Evolutionary conservation across 192 early-diverging fungal genomes (phyloP).

Genomic region (Chytriomyces sp.): DNA sequence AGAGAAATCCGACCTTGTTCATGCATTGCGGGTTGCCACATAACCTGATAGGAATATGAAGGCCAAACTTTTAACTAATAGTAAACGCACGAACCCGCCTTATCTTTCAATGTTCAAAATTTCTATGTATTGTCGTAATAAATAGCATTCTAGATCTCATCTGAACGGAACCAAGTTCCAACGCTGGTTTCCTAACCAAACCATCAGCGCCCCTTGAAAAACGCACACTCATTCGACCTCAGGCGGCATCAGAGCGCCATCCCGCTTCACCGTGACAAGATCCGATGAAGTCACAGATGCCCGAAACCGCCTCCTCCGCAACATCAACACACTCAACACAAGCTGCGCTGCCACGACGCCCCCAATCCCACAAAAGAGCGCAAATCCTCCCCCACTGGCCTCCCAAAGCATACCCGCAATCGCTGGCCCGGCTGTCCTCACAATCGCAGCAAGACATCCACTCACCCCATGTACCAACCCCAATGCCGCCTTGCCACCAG

Average conservation of each 20-base stretch:
- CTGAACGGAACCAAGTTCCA: background rate
- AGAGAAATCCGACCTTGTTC: too few relatives aligned
- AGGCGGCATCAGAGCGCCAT: background rate
- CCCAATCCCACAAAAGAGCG: conserved; percentile 32
- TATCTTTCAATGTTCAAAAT: background rate
- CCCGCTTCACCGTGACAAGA: too few relatives aligned
- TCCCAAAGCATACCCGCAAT: conserved; percentile 36
- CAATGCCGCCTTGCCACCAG: conserved; percentile 12
- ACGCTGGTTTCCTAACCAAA: background rate
- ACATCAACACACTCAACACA: conserved; percentile 11
- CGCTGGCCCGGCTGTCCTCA: conserved; percentile 37
- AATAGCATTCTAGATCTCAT: background rate
- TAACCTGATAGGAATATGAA: too few relatives aligned
- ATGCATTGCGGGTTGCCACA: too few relatives aligned
- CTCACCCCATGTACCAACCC: conserved; percentile 44
- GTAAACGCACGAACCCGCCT: too few relatives aligned
- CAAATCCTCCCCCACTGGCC: background rate
- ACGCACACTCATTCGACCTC: background rate
- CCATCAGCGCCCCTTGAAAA: background rate
- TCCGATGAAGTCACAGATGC: too few relatives aligned
- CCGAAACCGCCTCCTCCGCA: conserved; percentile 12
- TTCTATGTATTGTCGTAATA: background rate
- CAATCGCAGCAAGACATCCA: conserved; percentile 33
- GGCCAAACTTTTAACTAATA: too few relatives aligned
- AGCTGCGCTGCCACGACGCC: conserved; percentile 11